Evolutionary conservation across 2,329 filamentous ascomycete genomes (phyloP).

Genomic region (Pyrenochaeta sp.): DNA sequence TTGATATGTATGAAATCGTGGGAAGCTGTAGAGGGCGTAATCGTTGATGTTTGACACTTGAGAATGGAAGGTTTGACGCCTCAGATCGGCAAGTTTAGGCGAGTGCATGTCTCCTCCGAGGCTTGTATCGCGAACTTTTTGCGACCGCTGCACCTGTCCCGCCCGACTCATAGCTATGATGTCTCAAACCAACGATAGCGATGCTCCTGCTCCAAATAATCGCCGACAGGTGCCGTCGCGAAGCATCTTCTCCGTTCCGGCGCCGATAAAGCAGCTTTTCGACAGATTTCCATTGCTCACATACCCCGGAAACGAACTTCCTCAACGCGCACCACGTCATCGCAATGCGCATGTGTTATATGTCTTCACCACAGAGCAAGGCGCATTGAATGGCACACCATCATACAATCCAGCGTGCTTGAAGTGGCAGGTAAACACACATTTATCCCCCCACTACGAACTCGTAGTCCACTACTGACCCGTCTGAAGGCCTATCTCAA

Average conservation of each 20-base stretch:
- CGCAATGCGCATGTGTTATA: conserved; percentile 69
- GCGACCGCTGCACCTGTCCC: conserved; percentile 14
- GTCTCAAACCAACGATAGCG: conserved; percentile 22
- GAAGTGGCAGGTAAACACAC: conserved; percentile 84
- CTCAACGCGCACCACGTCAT: conserved; percentile 64
- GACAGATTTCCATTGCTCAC: conserved; percentile 80
- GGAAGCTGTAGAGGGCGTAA: too few relatives aligned
- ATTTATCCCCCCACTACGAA: background rate
- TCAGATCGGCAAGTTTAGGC: conserved; percentile 35
- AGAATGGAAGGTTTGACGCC: background rate
- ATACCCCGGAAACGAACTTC: conserved; percentile 78
- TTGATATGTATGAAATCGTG: too few relatives aligned
- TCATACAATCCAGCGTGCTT: conserved; percentile 93
- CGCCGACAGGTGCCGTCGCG: conserved; percentile 22
- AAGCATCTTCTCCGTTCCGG: conserved; percentile 65
- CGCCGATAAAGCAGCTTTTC: conserved; percentile 83
- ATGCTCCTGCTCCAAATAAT: conserved; percentile 8
- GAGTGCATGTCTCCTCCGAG: conserved; percentile 33
- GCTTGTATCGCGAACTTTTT: conserved; percentile 32
- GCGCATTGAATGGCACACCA: conserved; percentile 68
- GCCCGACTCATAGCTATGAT: conserved; percentile 28
- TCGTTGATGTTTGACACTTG: background rate
- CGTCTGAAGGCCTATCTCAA: conserved; percentile 77
- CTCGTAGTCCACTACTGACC: conserved; percentile 5
- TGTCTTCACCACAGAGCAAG: conserved; percentile 75